phyloP scores from a whole-genome alignment of 768 basidiomycete species.

The Lepiota brunneoincarnata region DNA sequence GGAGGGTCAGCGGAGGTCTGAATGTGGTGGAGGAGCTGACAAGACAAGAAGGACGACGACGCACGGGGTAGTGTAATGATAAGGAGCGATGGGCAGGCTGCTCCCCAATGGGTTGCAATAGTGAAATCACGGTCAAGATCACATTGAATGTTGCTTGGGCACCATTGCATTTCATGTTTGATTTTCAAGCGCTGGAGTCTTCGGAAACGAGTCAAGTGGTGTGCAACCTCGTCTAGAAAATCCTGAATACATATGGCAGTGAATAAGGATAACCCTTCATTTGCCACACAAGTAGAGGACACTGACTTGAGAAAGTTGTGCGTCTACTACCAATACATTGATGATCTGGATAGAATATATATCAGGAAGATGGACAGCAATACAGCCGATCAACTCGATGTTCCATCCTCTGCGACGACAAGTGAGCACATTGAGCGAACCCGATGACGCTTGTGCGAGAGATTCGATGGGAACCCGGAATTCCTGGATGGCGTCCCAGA shows the following conservation, averaged over 20 bases:
- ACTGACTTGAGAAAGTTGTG: conserved; percentile 27
- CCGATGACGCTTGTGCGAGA: conserved; percentile 29
- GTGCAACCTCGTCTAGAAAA: conserved; percentile 25
- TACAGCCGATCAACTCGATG: conserved; percentile 31
- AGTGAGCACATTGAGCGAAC: conserved; percentile 31
- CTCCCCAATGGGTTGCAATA: conserved; percentile 36
- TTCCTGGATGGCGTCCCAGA: conserved; percentile 31
- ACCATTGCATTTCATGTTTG: conserved; percentile 30
- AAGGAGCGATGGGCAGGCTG: conserved; percentile 30
- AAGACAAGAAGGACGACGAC: no score
- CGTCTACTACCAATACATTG: conserved; percentile 33
- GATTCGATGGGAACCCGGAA: conserved; percentile 28
- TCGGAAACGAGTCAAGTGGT: conserved; percentile 27
- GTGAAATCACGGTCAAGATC: conserved; percentile 32
- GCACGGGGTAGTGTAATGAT: conserved; percentile 36
- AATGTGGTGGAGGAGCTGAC: background rate
- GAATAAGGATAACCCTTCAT: background rate
- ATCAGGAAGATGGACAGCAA: conserved; percentile 30
- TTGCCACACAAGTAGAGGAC: background rate
- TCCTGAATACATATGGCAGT: conserved; percentile 10
- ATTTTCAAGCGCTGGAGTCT: conserved; percentile 29
- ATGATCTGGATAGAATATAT: conserved; percentile 31
- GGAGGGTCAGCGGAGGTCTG: background rate
- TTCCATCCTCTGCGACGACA: conserved; percentile 39
- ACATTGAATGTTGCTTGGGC: conserved; percentile 24